These are phyloP conservation scores for Penicillium sp. DNA, from an alignment of 2,329 filamentous ascomycete species.

Conservation along the genomic window DNA sequence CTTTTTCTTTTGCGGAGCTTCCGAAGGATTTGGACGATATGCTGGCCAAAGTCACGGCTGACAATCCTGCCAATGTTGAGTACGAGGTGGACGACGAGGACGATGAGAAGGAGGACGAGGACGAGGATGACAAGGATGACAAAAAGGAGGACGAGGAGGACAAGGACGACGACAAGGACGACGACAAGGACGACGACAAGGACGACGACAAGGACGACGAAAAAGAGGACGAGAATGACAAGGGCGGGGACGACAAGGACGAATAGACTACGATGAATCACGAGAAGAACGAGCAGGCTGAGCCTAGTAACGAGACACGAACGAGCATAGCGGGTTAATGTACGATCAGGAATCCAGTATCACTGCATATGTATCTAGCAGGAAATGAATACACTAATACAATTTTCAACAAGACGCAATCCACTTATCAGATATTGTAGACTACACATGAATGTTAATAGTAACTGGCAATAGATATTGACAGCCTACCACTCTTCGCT, in stretches of 20 bases:
- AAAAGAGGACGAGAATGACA: not conserved
- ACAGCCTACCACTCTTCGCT: no score
- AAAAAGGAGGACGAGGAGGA: not conserved
- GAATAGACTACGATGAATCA: no score
- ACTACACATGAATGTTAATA: no score
- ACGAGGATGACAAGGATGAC: not conserved
- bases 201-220: not conserved
- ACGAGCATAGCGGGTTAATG: no score
- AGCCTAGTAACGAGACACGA: no score
- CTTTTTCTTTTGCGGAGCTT: not conserved
- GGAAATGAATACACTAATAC: no score
- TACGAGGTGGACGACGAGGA: not conserved
- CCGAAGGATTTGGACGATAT: conserved; percentile 6
- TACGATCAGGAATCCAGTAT: no score
- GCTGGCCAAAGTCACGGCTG: not conserved
- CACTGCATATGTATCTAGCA: no score
- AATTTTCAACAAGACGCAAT: no score
- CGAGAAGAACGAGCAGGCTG: no score
- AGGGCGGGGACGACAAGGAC: not conserved
- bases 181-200: not conserved
- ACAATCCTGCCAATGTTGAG: not conserved
- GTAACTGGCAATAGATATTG: no score
- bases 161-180: not conserved
- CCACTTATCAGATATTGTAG: no score
- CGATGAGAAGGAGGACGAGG: not conserved